Evolutionary conservation across 139 green algal genomes (phyloP).

Genomic region (Spirogloea muscicola): DNA sequence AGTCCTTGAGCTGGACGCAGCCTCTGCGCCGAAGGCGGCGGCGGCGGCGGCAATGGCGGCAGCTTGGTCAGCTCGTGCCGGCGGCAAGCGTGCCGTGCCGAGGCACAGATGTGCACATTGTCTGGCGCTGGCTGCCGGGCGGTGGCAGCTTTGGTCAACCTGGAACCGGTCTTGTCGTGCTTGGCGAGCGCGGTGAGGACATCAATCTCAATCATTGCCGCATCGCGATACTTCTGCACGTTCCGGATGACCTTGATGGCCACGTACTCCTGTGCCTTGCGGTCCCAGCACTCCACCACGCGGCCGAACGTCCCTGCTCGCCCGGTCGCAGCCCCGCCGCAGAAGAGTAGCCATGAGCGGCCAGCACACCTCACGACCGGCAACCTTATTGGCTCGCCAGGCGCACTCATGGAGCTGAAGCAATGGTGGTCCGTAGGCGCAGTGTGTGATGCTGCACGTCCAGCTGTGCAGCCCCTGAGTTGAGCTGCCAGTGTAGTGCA

Average conservation of each 20-base stretch:
- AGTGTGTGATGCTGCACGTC: neutral
- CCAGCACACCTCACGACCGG: neutral
- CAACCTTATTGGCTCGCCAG: neutral
- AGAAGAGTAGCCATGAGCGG: neutral
- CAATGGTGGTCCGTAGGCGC: no score
- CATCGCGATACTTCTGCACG: conserved; percentile 94
- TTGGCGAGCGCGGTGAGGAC: conserved; percentile 38
- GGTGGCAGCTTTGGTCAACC: conserved; percentile 23
- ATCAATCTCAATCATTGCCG: conserved; percentile 92
- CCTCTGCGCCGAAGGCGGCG: conserved; percentile 30
- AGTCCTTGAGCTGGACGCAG: conserved; percentile 81
- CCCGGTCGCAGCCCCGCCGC: neutral
- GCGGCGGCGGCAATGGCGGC: no score
- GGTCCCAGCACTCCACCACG: conserved; percentile 98
- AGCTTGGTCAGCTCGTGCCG: no score
- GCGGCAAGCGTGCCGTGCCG: no score
- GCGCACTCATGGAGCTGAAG: neutral
- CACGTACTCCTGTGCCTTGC: conserved; percentile 60
- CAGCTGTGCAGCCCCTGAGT: neutral
- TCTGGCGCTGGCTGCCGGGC: no score
- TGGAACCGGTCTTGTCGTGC: conserved; percentile 25
- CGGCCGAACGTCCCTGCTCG: conserved; percentile 82
- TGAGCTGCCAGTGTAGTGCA: no score
- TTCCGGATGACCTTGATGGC: conserved; percentile 94
- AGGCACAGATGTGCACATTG: no score